Base-by-base conservation (phyloP, 139 green algal genomes). In the Desmodesmus armatus region DNA sequence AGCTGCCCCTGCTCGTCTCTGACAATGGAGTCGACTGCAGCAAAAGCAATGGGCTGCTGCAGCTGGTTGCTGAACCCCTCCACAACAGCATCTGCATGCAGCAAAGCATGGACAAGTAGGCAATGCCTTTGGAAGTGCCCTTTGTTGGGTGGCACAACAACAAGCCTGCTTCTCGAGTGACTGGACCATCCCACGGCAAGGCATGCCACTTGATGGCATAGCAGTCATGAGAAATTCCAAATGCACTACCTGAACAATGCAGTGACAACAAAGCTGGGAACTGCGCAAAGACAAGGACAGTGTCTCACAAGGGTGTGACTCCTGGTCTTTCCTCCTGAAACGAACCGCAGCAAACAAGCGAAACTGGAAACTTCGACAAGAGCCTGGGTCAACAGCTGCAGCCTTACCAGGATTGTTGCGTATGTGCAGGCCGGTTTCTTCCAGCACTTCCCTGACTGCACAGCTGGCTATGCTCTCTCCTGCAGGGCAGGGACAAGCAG, bases 401-500 rank as follows among this genome's bases (percentile, higher is more conserved):
- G 23, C 6, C 29, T 51, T 43, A 85, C 44, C 58, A 63, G 67
- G 27, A n/a, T 43, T 43, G 60, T 82, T 77, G 15, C 60, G 49
- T 33, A 94, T 71, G 17, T 27, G 23, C 37, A 94, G 37, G 9
- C 92, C 89, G 19, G 92, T 91, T 63, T 95, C 92, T 67, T 95
- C 92, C 39, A 60, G 5, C 13, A 91, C 88, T 63, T 95, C 92
- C 0, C 92, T 84, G 27, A 87, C 86, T 19, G 92, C 92, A 62
- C 92, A 94, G 3, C 82, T 65, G 9, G 84, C 91, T 40, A 95
- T 21, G 4, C 84, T 90, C 76, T 95, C 92, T 5, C 92, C 92
- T 63, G 90, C 78, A 77, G 87, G 71, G 7, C 13, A 55, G 47
- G 47, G 7, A 55, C 7, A 7, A 55, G 7, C 33, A 90, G 39